phyloP scores from a whole-genome alignment of 106 monocot genomes.

The Xerophyta viscosa region DNA sequence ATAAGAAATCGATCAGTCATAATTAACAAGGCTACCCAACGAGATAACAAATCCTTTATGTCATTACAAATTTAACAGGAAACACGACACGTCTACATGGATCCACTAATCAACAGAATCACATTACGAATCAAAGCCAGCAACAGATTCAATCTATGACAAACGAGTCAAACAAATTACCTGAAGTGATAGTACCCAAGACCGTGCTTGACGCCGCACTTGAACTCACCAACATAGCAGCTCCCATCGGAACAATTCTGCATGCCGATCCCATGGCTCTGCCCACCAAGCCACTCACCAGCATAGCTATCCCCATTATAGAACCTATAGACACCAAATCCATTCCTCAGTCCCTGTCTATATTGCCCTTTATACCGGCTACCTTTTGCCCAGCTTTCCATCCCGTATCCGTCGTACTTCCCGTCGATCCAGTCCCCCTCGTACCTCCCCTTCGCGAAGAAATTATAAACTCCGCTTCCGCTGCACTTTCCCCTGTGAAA shows the following conservation, averaged over 20 bases:
- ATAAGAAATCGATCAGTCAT: no score
- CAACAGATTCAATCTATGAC: not conserved
- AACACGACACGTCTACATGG: no score
- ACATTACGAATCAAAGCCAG: not conserved
- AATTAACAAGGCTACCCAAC: no score
- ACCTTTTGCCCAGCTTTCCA: conserved; percentile 35
- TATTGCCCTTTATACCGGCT: conserved; percentile 39
- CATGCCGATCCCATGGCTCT: conserved; percentile 35
- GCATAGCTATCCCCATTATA: conserved; percentile 34
- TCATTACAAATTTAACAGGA: no score
- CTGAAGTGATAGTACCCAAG: conserved; percentile 44
- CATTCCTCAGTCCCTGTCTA: conserved; percentile 23
- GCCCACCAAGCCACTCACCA: conserved; percentile 35
- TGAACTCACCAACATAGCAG: conserved; percentile 46
- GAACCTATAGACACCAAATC: conserved; percentile 30
- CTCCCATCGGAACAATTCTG: conserved; percentile 39
- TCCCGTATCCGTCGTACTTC: conserved; percentile 42
- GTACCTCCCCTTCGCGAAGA: conserved; percentile 29
- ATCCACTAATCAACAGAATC: not conserved
- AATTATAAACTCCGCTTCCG: conserved; percentile 38
- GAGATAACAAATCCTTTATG: no score
- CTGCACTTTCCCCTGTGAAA: conserved; percentile 29
- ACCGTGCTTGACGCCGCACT: conserved; percentile 46
- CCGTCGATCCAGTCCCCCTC: conserved; percentile 47
- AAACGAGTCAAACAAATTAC: conserved; percentile 5